A percentile compares a stretch with the other conserved stretches of the same genome.
These are phyloP conservation scores for Ceratocystis eucalypticola DNA, from an alignment of 2,329 filamentous ascomycete genomes.

Conservation along the genomic window DNA sequence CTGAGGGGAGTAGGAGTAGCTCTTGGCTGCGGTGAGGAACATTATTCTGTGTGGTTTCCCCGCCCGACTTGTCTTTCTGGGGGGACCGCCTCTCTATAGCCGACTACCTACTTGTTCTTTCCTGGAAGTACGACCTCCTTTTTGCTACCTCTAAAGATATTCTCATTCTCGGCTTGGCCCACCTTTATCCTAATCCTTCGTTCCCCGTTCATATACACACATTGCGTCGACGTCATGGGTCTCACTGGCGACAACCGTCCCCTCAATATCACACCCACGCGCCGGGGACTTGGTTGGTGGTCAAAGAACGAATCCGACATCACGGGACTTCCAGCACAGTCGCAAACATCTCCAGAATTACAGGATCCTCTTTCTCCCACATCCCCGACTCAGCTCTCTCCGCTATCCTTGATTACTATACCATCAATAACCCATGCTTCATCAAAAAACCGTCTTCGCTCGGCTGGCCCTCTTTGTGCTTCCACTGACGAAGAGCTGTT, in stretches of 20 bases:
- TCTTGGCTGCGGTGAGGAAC: background rate
- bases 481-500: conserved; percentile 39
- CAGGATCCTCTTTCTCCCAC: conserved; percentile 20
- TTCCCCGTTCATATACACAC: background rate
- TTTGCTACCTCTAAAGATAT: too few species aligned
- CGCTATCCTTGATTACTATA: conserved; percentile 32
- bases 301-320: conserved; percentile 1
- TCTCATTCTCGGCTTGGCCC: background rate
- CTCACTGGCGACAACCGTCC: conserved; percentile 16
- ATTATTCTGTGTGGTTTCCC: background rate
- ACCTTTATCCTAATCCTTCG: background rate
- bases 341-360: background rate
- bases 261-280: conserved; percentile 12
- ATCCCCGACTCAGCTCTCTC: background rate
- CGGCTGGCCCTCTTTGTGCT: conserved; percentile 3
- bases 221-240: conserved; percentile 8
- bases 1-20: background rate
- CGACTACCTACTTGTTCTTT: too few species aligned
- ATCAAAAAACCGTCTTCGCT: conserved; percentile 1
- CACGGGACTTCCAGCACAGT: conserved; percentile 5
- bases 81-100: too few species aligned
- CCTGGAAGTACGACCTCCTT: too few species aligned
- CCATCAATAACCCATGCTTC: conserved; percentile 25
- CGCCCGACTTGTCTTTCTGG: background rate
- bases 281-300: conserved; percentile 16